A percentile compares a stretch with the other conserved stretches of the same genome.
These are phyloP conservation scores for Penicillium sp. DNA, from an alignment of 2,329 filamentous ascomycete species.

Conservation along the genomic window DNA sequence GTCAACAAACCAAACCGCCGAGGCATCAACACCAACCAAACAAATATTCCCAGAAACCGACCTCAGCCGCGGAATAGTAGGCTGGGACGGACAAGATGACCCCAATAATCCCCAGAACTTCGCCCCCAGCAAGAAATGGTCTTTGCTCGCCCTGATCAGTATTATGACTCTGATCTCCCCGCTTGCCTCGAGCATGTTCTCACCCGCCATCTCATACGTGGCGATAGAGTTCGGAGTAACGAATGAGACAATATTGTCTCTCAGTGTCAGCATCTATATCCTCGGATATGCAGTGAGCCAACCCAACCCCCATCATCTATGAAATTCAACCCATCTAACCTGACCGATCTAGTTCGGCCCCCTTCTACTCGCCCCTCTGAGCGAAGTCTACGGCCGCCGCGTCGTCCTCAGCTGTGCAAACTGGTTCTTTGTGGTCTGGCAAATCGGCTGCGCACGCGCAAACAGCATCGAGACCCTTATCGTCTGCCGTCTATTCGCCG, in stretches of 20 bases:
- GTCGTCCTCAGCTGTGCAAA: slow-evolving; percentile 61
- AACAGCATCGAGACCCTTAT: slow-evolving; percentile 59
- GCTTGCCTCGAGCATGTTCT: slow-evolving; percentile 37
- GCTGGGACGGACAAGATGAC: slow-evolving; percentile 61
- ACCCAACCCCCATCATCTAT: background rate
- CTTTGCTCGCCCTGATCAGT: slow-evolving; percentile 29
- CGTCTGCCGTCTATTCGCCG: slow-evolving; percentile 64
- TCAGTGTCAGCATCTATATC: slow-evolving; percentile 34
- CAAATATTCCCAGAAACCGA: slow-evolving; percentile 48
- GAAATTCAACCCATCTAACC: background rate
- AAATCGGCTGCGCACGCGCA: slow-evolving; percentile 58
- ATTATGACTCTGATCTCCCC: slow-evolving; percentile 34
- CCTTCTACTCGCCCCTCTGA: slow-evolving; percentile 63
- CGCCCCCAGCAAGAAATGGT: slow-evolving; percentile 25
- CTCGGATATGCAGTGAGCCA: slow-evolving; percentile 31
- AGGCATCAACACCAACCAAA: background rate
- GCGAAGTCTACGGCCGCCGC: slow-evolving; percentile 64
- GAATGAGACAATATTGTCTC: slow-evolving; percentile 28
- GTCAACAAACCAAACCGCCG: background rate
- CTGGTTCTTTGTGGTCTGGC: slow-evolving; percentile 59
- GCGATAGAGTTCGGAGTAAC: slow-evolving; percentile 23
- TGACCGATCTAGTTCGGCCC: slow-evolving; percentile 49
- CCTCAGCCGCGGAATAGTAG: slow-evolving; percentile 56
- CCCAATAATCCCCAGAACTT: slow-evolving; percentile 61
- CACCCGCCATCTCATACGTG: slow-evolving; percentile 29